Evolutionary conservation across 1,139 yeast genomes (phyloP).

Genomic region (Candida frijolesensis): DNA sequence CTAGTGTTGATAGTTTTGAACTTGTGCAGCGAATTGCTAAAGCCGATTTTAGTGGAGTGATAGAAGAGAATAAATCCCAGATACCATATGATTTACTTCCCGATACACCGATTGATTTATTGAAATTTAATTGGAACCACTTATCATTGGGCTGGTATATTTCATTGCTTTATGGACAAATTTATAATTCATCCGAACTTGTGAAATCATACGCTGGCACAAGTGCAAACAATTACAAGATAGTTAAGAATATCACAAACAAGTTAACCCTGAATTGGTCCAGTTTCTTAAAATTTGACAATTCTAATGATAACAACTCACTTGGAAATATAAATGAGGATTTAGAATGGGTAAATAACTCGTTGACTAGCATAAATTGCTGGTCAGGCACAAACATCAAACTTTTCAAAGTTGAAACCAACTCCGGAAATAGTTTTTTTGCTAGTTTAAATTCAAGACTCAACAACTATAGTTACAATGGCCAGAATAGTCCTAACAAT

Average conservation of each 20-base stretch:
- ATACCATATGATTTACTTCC: constrained; percentile 40
- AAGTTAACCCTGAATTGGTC: constrained; percentile 49
- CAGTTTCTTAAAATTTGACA: constrained; percentile 23
- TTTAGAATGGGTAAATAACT: constrained; percentile 24
- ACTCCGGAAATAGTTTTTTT: constrained; percentile 42
- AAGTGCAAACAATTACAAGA: constrained; percentile 24
- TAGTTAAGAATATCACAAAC: constrained; percentile 41
- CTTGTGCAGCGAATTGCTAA: constrained; percentile 44
- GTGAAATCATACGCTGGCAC: constrained; percentile 12
- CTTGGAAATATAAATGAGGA: constrained; percentile 11
- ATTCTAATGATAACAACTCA: constrained; percentile 5
- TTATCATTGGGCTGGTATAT: constrained; percentile 78
- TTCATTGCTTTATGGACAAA: constrained; percentile 65
- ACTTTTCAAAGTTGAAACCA: constrained; percentile 58
- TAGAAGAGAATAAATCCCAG: constrained; percentile 22
- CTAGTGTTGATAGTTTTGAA: constrained; percentile 31
- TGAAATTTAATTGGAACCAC: constrained; percentile 62
- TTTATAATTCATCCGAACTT: constrained; percentile 50
- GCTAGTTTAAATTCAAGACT: constrained; percentile 21
- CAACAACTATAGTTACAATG: constrained; percentile 9
- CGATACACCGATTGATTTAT: constrained; percentile 44
- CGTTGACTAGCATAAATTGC: constrained; percentile 39
- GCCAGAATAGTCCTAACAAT: not conserved
- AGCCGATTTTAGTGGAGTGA: constrained; percentile 27
- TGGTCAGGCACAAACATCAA: constrained; percentile 69